Evolutionary conservation across 495 filamentous ascomycete species (phyloP), one percentile per base, ranked within the genome.

Genomic region (Neurospora terricola): DNA sequence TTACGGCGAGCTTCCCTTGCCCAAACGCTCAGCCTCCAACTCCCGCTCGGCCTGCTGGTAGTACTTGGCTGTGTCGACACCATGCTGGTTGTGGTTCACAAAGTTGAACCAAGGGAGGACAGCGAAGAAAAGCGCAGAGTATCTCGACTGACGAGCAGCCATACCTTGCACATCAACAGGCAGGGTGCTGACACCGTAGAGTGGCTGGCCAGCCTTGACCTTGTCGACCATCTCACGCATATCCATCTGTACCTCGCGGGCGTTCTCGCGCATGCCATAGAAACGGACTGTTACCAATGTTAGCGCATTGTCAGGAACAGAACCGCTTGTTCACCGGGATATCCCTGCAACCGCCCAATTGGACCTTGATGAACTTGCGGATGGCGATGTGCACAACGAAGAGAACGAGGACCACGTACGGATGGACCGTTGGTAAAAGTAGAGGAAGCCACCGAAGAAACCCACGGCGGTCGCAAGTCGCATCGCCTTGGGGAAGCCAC

Each of bases 61-160:
- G 84, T 99, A 99, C 84, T 99, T 99, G 72, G 94, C 93, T 37
- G 96, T 99, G 82, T 99, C 96, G 71, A 99, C 92, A 75, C 96
- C 96, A 81, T 99, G 96, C 87, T 97, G 93, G 77, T 89, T 91
- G 84, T 99, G 96, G 81, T 99, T 98, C 74, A 97, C 95, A 82
- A 98, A 88, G 85, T 99, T 99, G 86, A 96, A 92, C 96, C 93
- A 97, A 23, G 96, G 96, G 38, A 99, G 78, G 54, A 96, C 88
- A 77, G 93, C 91, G 66, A 92, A 83, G 78, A 93, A 96, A 21
- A 96, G 85, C 38, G 91, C 90, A 38, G 92, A 89, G 85, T 97
- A 98, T 79, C 96, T 87, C 40, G 94, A 97, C 83, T 98, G 97
- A 73, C 96, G 87, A 38, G 92, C 88, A 68, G 96, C 95, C 30